phyloP scores from a whole-genome alignment of 495 filamentous ascomycete species.

The Hypoxylon perforatum region DNA sequence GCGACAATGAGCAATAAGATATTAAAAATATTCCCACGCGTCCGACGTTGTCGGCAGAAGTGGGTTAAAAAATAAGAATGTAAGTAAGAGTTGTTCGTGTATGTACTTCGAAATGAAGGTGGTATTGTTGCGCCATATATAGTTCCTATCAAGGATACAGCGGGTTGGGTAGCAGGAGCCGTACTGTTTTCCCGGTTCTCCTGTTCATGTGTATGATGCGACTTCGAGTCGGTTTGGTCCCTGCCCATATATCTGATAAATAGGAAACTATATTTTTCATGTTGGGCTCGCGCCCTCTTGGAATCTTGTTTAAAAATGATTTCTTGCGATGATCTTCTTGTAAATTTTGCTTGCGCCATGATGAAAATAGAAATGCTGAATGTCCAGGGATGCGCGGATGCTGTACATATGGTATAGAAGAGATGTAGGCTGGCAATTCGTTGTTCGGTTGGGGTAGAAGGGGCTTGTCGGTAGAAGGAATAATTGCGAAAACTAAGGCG shows the following conservation, averaged over 20 bases:
- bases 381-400: constrained; percentile 15
- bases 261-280: constrained; percentile 36
- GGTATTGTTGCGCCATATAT: constrained; percentile 1
- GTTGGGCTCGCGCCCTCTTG: constrained; percentile 44
- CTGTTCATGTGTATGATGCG: constrained; percentile 19
- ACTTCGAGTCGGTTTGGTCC: constrained; percentile 33
- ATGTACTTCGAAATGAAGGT: constrained; percentile 34
- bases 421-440: too few species aligned
- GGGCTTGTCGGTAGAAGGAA: background rate
- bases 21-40: constrained; percentile 27
- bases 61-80: constrained; percentile 17
- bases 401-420: constrained; percentile 21
- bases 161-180: constrained; percentile 17
- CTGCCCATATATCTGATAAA: constrained; percentile 36
- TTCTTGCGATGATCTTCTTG: constrained; percentile 31
- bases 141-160: constrained; percentile 25
- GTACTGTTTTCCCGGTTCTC: constrained; percentile 42
- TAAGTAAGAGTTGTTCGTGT: constrained; percentile 18
- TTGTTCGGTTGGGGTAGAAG: background rate
- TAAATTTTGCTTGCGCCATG: constrained; percentile 9
- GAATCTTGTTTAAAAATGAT: constrained; percentile 40
- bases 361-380: constrained; percentile 14
- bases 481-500: background rate
- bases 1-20: constrained; percentile 33
- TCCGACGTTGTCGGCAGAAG: background rate